Base-by-base conservation (phyloP, 768 basidiomycete species). In the Stropharia rugosoannulata region DNA sequence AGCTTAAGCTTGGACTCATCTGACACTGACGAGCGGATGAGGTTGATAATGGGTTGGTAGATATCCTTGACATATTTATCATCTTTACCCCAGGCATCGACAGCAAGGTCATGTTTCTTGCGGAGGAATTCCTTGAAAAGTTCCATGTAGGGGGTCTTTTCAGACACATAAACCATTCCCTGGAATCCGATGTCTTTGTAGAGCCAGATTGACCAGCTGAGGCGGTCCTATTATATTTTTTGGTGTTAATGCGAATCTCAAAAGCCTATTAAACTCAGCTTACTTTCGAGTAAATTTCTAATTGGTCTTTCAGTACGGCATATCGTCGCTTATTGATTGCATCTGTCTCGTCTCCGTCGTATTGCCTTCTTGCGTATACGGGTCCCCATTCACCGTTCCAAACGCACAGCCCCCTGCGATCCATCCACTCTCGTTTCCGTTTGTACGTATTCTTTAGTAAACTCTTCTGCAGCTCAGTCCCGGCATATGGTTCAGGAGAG, bases 331-430 rank as follows among this genome's bases (percentile, higher is more conserved):
- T 77, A 68, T 93, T 93, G 69, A 88, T 87, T 41, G 67, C 66
- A n/a, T 91, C 84, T 52, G 83, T 87, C 50, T 74, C 70, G 4
- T 76, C 77, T 1, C 87, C 84, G n/a, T 83, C 82, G 54, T 79
- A 83, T 45, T 84, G 76, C 65, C 69, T 69, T 56, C 87, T 73
- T 1, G 85, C 86, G 62, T 92, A 93, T 13, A 93, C 89, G 1
- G 90, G 89, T 6, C 91, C 91, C 80, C 86, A 92, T 69, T 90
- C 90, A 5, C 91, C 90, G 62, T 90, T 88, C 87, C 86, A 85
- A n/a, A 87, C 86, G 53, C 85, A 85, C 25, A 87, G 70, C 0
- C 79, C 78, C 13, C 74, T 73, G 62, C 81, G 71, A 59, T 88
- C 83, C 83, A 89, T 88, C 86, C 87, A 92, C 57, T 82, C 77